Base-by-base conservation (phyloP, 768 basidiomycete genomes). In the Psilocybe cyanescens region DNA sequence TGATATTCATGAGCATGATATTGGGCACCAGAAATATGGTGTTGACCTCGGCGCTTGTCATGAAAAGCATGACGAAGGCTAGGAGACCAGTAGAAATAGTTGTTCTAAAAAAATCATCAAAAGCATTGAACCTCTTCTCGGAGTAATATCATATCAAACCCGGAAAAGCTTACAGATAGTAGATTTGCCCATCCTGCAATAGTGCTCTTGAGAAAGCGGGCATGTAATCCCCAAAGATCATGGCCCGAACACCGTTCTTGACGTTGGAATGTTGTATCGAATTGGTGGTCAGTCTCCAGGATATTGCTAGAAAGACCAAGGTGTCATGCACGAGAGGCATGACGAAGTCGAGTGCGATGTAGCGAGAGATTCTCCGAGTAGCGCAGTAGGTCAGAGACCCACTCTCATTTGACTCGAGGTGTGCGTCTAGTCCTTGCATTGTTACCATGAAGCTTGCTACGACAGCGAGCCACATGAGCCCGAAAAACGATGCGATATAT, bases 121-220 rank as follows among this genome's bases (percentile, higher is more conserved):
- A 39, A 7, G 19, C 12, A 19, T 14, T 19, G n/a, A 35, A 4
- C n/a, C 4, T 16, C 24, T 24, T 24, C 24, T 24, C 24, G 17
- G 11, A 35, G 33, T 6, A 35, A 35, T 35, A 7, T 35, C 3
- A 17, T 12, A 28, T 8, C 8, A 33, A 31, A 35, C 33, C 7
- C 7, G 11, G 12, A 39, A 37, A 19, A 12, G 14, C 56, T 55
- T 52, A 61, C 63, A 60, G 31, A 44, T 61, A 62, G 30, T 61
- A 61, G 31, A 55, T 54, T 44, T 65, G 59, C 12, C 57, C 64
- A 45, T 61, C 60, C 44, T 31, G 58, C 30, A 60, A 33, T 29
- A 59, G 56, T 55, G 49, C 58, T 35, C 41, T 60, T 39, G 52
- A 56, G 51, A 62, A 58, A 8, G 50, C 47, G 8, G 61, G 61